Conservation (phyloP, 371 early-diverging fungal genomes). For the Cokeromyces recurvatus region DNA sequence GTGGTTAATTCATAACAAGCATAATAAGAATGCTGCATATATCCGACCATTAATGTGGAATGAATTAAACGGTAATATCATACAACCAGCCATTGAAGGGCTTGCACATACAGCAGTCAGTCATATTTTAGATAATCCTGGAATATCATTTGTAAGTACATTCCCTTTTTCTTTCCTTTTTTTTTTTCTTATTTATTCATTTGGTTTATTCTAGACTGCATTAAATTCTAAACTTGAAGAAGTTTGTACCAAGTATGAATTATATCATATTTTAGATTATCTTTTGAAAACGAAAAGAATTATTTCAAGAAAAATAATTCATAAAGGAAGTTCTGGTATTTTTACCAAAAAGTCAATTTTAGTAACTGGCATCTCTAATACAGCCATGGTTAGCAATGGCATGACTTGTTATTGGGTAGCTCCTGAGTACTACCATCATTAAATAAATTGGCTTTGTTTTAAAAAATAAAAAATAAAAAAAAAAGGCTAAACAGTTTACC, state of each 20-base stretch:
- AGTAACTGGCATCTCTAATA: neutral
- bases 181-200: neutral
- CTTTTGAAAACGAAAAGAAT: constrained; percentile 1
- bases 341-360: neutral
- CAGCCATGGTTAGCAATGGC: too few species aligned
- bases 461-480: too few species aligned
- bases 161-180: neutral
- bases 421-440: neutral
- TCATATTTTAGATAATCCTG: constrained; percentile 10
- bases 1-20: constrained; percentile 1
- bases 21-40: neutral
- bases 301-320: neutral
- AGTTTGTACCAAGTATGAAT: constrained; percentile 9
- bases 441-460: too few species aligned
- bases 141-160: constrained; percentile 14
- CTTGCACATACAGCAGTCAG: constrained; percentile 6
- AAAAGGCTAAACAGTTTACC: too few species aligned
- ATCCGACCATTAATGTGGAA: constrained; percentile 20
- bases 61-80: constrained; percentile 7
- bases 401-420: constrained; percentile 13
- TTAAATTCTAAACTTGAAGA: constrained; percentile 2
- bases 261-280: constrained; percentile 7
- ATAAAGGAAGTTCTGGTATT: neutral
- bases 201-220: neutral
- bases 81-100: constrained; percentile 10